Percentiles rank a stretch among this genome's conserved stretches.
These are phyloP conservation scores for Fusarium pseudonygamai DNA, from an alignment of 2,329 filamentous ascomycete species.

Conservation along the genomic window DNA sequence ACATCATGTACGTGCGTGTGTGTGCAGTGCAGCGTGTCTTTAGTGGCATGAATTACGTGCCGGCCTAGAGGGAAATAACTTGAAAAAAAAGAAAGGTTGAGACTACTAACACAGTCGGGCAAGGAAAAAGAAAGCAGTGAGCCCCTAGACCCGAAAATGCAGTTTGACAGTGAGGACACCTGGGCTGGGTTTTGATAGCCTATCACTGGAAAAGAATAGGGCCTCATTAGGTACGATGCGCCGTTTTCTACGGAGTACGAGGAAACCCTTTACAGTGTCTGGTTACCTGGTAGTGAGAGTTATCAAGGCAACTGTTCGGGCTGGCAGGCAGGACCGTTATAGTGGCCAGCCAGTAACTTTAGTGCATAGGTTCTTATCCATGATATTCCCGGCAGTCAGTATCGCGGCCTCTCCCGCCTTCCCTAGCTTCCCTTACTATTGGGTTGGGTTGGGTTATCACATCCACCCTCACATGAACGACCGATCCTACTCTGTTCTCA, in stretches of 20 bases:
- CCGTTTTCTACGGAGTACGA: not conserved
- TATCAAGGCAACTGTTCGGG: too few species aligned
- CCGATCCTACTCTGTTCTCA: slow-evolving; percentile 18
- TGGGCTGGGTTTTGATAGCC: not conserved
- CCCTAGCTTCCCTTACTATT: slow-evolving; percentile 15
- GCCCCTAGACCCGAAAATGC: not conserved
- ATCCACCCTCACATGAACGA: not conserved
- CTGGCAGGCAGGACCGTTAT: not conserved
- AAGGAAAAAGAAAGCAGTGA: slow-evolving; percentile 24
- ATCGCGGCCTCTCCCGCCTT: slow-evolving; percentile 25
- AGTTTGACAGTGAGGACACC: not conserved
- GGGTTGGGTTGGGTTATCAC: not conserved
- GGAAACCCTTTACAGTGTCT: not conserved
- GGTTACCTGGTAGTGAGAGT: not conserved
- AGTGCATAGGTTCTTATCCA: not conserved
- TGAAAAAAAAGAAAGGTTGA: slow-evolving; percentile 22
- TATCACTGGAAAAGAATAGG: not conserved
- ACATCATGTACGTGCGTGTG: slow-evolving; percentile 8
- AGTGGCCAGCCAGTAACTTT: not conserved
- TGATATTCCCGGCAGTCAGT: slow-evolving; percentile 15
- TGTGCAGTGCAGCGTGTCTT: slow-evolving; percentile 4
- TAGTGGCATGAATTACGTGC: slow-evolving; percentile 14
- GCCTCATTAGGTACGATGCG: too few species aligned
- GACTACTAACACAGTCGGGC: slow-evolving; percentile 2
- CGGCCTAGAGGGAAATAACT: slow-evolving; percentile 13